A percentile compares a stretch with the other conserved stretches of the same genome.
Evolutionary conservation across 495 filamentous ascomycete genomes (phyloP).

Genomic region (Hypoxylon intermedium): DNA sequence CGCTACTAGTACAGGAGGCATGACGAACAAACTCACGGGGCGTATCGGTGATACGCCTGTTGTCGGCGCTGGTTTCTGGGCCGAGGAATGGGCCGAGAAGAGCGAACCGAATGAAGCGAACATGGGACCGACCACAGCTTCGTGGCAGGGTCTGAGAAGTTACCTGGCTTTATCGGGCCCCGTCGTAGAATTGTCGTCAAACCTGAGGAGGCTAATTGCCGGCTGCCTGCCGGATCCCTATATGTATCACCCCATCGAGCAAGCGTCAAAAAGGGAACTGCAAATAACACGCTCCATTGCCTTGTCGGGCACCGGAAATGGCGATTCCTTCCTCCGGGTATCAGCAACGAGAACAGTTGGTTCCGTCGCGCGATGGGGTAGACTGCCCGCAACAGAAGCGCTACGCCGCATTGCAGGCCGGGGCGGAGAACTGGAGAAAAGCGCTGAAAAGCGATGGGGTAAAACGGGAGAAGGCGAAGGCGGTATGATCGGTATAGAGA

Average conservation of each 20-base stretch:
- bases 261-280: slow-evolving; percentile 2
- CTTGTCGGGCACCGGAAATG: slow-evolving; percentile 87
- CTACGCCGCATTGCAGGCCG: slow-evolving; percentile 70
- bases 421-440: slow-evolving; percentile 75
- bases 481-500: slow-evolving; percentile 87
- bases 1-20: slow-evolving; percentile 85
- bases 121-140: background rate
- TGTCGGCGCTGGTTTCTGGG: slow-evolving; percentile 88
- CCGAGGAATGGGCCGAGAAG: slow-evolving; percentile 74
- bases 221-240: slow-evolving; percentile 61
- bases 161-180: slow-evolving; percentile 39
- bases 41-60: slow-evolving; percentile 89
- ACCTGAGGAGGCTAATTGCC: slow-evolving; percentile 51
- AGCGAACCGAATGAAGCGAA: slow-evolving; percentile 13
- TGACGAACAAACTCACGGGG: slow-evolving; percentile 88
- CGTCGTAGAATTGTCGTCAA: slow-evolving; percentile 48
- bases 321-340: slow-evolving; percentile 82
- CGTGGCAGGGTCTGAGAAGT: slow-evolving; percentile 20
- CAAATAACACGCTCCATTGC: slow-evolving; percentile 65
- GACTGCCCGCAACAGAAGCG: slow-evolving; percentile 54
- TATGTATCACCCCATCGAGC: slow-evolving; percentile 42
- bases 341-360: slow-evolving; percentile 75
- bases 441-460: slow-evolving; percentile 78
- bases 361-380: slow-evolving; percentile 71
- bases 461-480: slow-evolving; percentile 81